A percentile compares a stretch with the other conserved stretches of the same genome.
Conservation (phyloP, 192 early-diverging fungal species). For the Rhizophagus sp. region DNA sequence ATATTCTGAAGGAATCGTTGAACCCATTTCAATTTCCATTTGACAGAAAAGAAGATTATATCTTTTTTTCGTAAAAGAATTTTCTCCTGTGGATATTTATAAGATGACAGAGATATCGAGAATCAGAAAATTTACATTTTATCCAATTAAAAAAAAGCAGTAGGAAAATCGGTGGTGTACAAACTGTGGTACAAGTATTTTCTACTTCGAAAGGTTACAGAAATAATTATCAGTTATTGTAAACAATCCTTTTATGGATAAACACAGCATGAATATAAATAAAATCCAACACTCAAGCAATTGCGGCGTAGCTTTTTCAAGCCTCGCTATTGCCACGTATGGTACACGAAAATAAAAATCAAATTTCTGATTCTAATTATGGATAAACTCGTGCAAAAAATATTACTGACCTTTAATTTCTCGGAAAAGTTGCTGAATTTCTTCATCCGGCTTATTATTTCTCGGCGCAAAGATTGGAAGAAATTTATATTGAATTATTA, state of each 20-base stretch:
- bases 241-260: no score
- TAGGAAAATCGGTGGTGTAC: no score
- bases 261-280: neutral
- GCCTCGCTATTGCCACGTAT: neutral
- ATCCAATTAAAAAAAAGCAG: no score
- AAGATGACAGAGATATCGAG: neutral
- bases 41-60: neutral
- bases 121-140: no score
- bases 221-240: no score
- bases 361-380: no score
- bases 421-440: neutral
- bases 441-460: neutral
- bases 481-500: neutral
- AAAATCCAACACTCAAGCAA: neutral
- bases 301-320: neutral
- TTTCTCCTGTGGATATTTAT: neutral
- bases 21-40: neutral
- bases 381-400: no score
- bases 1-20: conserved; percentile 52
- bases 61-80: neutral
- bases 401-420: no score
- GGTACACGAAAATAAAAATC: no score
- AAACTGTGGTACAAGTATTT: no score
- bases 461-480: neutral
- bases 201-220: no score